Conservation (phyloP, 306 rosid species). For the Coriaria nepalensis region DNA sequence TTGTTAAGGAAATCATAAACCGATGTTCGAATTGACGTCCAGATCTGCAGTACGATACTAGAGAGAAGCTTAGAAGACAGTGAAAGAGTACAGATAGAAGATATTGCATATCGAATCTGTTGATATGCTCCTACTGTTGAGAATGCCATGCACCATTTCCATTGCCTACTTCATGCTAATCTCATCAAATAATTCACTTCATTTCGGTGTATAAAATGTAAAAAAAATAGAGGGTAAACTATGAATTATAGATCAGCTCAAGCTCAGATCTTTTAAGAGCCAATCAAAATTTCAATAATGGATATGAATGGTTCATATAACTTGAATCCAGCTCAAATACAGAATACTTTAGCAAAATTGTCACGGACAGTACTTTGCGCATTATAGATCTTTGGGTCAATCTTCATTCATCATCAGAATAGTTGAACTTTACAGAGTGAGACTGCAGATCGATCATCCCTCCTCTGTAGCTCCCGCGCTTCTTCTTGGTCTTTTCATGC, state of each 20-base stretch:
- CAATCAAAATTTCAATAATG: background rate
- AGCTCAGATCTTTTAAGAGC: background rate
- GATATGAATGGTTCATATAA: no score
- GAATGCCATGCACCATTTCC: slow-evolving; percentile 92
- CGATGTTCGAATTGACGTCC: background rate
- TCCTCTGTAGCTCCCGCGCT: slow-evolving; percentile 85
- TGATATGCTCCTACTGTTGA: slow-evolving; percentile 76
- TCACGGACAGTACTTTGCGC: no score
- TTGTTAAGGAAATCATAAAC: background rate
- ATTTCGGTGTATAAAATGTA: no score
- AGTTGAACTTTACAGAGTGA: slow-evolving; percentile 72
- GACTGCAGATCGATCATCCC: slow-evolving; percentile 75
- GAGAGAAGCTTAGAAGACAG: slow-evolving; percentile 65
- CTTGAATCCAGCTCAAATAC: no score
- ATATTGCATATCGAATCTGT: slow-evolving; percentile 43
- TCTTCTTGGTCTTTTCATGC: slow-evolving; percentile 96
- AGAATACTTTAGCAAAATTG: no score
- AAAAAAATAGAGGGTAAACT: no score
- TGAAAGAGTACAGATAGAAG: slow-evolving; percentile 78
- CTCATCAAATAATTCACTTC: slow-evolving; percentile 17
- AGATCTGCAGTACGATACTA: slow-evolving; percentile 34
- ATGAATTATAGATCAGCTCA: no score
- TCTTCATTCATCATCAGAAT: slow-evolving; percentile 53
- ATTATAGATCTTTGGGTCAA: no score
- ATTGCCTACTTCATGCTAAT: slow-evolving; percentile 41